A percentile compares a stretch with the other conserved stretches of the same genome.
Evolutionary conservation across 495 filamentous ascomycete genomes (phyloP).

Genomic region (Thozetella sp.): DNA sequence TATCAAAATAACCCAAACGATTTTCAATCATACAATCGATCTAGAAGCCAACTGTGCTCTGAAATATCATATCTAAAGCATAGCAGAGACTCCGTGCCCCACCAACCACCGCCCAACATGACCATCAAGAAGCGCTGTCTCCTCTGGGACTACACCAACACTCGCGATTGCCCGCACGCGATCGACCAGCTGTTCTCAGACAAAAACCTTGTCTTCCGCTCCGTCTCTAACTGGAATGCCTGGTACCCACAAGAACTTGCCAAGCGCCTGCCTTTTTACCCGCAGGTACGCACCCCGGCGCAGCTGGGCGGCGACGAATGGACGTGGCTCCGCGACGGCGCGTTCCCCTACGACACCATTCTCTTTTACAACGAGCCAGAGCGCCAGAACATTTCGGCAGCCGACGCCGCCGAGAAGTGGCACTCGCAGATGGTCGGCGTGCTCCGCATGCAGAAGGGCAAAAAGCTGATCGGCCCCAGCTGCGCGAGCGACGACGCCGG

Average conservation of each 20-base stretch:
- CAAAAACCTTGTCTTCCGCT: constrained; percentile 27
- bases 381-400: constrained; percentile 33
- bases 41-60: too few relatives aligned
- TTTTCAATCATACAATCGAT: too few relatives aligned
- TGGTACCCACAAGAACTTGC: constrained; percentile 47
- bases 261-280: constrained; percentile 39
- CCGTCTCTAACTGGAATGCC: constrained; percentile 47
- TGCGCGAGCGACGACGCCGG: constrained; percentile 36
- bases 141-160: constrained; percentile 52
- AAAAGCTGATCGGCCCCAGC: constrained; percentile 36
- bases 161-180: constrained; percentile 27
- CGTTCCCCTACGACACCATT: constrained; percentile 27
- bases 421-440: constrained; percentile 35
- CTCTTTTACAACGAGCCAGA: constrained; percentile 53
- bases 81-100: too few relatives aligned
- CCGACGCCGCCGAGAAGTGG: constrained; percentile 43
- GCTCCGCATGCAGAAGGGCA: constrained; percentile 34
- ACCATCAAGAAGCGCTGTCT: constrained; percentile 34
- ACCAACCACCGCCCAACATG: too few relatives aligned
- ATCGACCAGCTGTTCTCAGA: constrained; percentile 35
- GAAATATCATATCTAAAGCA: too few relatives aligned
- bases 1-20: too few relatives aligned
- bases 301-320: constrained; percentile 41
- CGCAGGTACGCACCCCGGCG: constrained; percentile 38
- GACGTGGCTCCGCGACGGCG: constrained; percentile 24